Conservation (phyloP, 1,284 basidiomycete species). For the Boletus sp. region DNA sequence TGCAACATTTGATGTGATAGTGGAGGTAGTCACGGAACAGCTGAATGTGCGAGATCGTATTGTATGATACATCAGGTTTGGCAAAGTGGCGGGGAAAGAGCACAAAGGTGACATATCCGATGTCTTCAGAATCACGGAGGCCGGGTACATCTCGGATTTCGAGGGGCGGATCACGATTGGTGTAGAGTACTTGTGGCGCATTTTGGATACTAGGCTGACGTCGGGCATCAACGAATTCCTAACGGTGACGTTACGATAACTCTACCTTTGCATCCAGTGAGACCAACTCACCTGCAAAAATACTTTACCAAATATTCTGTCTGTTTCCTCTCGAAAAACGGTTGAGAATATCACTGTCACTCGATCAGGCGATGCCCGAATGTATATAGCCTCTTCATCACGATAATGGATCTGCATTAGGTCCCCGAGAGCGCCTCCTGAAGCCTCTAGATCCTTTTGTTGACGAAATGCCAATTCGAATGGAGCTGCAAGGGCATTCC, state of each 20-base stretch:
- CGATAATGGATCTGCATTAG: slow-evolving; percentile 94
- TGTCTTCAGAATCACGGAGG: slow-evolving; percentile 81
- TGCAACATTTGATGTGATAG: slow-evolving; percentile 99
- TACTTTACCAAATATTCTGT: slow-evolving; percentile 94
- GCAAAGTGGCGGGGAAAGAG: slow-evolving; percentile 95
- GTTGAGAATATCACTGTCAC: slow-evolving; percentile 99
- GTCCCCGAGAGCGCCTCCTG: slow-evolving; percentile 67
- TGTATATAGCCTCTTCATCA: slow-evolving; percentile 95
- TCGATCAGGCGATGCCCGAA: slow-evolving; percentile 89
- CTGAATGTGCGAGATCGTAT: slow-evolving; percentile 93
- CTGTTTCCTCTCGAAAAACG: slow-evolving; percentile 95
- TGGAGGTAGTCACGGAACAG: slow-evolving; percentile 98
- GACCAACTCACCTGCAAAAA: slow-evolving; percentile 80
- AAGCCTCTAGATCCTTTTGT: slow-evolving; percentile 80
- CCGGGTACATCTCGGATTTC: slow-evolving; percentile 89
- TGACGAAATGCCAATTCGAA: slow-evolving; percentile 87
- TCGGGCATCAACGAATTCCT: slow-evolving; percentile 99
- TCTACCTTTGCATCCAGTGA: not conserved
- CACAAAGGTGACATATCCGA: slow-evolving; percentile 98
- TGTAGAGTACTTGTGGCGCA: slow-evolving; percentile 97
- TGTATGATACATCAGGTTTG: slow-evolving; percentile 67
- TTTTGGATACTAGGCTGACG: slow-evolving; percentile 91
- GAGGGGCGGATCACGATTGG: slow-evolving; percentile 90
- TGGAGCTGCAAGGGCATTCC: slow-evolving; percentile 92
- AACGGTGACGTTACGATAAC: slow-evolving; percentile 4